Conservation (phyloP, 2,329 filamentous ascomycete species). For the Exophiala sp. region DNA sequence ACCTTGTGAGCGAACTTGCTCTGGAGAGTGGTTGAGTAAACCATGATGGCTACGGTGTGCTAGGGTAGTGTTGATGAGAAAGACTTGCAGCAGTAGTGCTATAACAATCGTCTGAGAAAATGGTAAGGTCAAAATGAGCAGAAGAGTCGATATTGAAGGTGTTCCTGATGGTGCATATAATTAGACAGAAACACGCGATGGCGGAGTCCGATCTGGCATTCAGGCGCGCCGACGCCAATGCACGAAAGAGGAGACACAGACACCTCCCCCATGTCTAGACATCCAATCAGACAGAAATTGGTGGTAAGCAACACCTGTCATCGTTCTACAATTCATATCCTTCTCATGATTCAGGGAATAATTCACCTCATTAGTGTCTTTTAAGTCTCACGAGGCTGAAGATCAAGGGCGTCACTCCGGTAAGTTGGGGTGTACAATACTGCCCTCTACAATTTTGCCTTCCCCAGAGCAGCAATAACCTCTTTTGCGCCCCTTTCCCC, state of each 20-base stretch:
- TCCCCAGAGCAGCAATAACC: constrained; percentile 40
- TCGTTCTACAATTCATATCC: neutral
- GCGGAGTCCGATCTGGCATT: constrained; percentile 19
- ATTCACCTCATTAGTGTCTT: too few species aligned
- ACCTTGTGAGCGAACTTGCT: constrained; percentile 29
- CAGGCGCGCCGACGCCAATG: constrained; percentile 1
- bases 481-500: constrained; percentile 47
- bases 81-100: too few species aligned
- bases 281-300: neutral
- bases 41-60: constrained; percentile 17
- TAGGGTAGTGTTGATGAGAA: neutral
- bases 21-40: constrained; percentile 25
- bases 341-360: too few species aligned
- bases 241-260: neutral
- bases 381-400: too few species aligned
- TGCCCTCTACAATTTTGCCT: constrained; percentile 12
- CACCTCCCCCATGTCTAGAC: too few species aligned
- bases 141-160: constrained; percentile 1
- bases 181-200: constrained; percentile 8
- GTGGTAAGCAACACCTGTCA: constrained; percentile 12
- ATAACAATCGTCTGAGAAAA: neutral
- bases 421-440: neutral
- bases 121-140: constrained; percentile 1
- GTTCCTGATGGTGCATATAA: constrained; percentile 1
- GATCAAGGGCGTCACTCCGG: too few species aligned